phyloP scores from a whole-genome alignment of 129 eudicot species.

The sunflower (Helianthus annuus) region DNA sequence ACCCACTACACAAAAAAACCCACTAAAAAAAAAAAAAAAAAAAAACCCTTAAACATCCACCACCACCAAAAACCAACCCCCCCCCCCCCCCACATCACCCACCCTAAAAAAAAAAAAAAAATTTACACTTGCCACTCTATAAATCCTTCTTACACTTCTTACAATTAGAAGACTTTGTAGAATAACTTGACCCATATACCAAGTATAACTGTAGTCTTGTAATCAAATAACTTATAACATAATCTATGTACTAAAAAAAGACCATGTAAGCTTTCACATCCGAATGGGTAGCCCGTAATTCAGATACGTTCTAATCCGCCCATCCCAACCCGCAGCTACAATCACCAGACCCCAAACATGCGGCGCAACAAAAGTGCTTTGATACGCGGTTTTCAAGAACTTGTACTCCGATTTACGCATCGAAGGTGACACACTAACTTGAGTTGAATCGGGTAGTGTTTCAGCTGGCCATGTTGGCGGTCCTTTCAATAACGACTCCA shows the following conservation, averaged over 20 bases:
- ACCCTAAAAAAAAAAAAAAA: no score
- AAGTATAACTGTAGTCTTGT: slow-evolving; percentile 18
- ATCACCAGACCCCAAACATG: slow-evolving; percentile 88
- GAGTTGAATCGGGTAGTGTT: slow-evolving; percentile 48
- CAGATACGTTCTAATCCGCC: slow-evolving; percentile 71
- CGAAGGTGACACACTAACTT: slow-evolving; percentile 39
- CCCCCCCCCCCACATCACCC: no score
- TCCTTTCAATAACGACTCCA: slow-evolving; percentile 53
- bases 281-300: slow-evolving; percentile 77
- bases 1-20: no score
- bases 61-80: no score
- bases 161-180: no score
- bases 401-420: slow-evolving; percentile 56
- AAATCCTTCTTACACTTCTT: no score
- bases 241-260: slow-evolving; percentile 17
- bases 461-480: slow-evolving; percentile 75
- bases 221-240: background rate
- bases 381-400: slow-evolving; percentile 67
- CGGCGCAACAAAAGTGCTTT: slow-evolving; percentile 53
- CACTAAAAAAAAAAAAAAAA: no score
- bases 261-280: slow-evolving; percentile 33
- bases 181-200: no score
- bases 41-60: no score
- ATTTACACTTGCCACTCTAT: no score
- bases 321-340: slow-evolving; percentile 89